Evolutionary conservation across 73 alveolate genomes (phyloP).

Genomic region (Paraurostyla sp.): DNA sequence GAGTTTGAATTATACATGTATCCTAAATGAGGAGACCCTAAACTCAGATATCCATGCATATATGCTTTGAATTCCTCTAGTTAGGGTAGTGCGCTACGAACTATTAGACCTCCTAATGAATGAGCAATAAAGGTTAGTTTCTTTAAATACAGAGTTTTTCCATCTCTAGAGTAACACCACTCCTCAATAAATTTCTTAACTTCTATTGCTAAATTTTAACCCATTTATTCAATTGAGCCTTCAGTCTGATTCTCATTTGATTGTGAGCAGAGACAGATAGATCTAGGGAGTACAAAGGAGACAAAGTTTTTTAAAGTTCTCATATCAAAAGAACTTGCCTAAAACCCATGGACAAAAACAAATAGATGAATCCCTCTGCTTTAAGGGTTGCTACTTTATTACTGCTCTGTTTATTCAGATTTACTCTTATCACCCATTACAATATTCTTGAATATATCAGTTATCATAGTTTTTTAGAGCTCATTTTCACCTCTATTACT

Average conservation of each 20-base stretch:
- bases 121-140: conserved; percentile 97
- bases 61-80: conserved; percentile 91
- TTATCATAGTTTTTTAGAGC: conserved; percentile 5
- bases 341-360: conserved; percentile 99
- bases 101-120: conserved; percentile 91
- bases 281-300: conserved; percentile 94
- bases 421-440: neutral
- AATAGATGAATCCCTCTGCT: conserved; percentile 91
- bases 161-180: conserved; percentile 72
- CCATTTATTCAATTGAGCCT: conserved; percentile 97
- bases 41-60: conserved; percentile 92
- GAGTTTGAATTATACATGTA: conserved; percentile 92
- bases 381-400: too few species aligned
- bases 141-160: conserved; percentile 51
- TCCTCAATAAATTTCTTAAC: conserved; percentile 86
- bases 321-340: conserved; percentile 99
- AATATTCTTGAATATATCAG: conserved; percentile 16
- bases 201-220: conserved; percentile 96
- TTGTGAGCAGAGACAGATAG: conserved; percentile 92
- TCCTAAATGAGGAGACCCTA: conserved; percentile 98
- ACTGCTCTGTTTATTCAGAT: neutral
- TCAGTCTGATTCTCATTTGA: conserved; percentile 98
- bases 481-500: neutral
- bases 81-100: conserved; percentile 93
- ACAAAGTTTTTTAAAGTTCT: conserved; percentile 96